Percentiles rank a stretch among this genome's conserved stretches.
Conservation (phyloP, 108 stramenopile genomes). For the Tribonema minus region DNA sequence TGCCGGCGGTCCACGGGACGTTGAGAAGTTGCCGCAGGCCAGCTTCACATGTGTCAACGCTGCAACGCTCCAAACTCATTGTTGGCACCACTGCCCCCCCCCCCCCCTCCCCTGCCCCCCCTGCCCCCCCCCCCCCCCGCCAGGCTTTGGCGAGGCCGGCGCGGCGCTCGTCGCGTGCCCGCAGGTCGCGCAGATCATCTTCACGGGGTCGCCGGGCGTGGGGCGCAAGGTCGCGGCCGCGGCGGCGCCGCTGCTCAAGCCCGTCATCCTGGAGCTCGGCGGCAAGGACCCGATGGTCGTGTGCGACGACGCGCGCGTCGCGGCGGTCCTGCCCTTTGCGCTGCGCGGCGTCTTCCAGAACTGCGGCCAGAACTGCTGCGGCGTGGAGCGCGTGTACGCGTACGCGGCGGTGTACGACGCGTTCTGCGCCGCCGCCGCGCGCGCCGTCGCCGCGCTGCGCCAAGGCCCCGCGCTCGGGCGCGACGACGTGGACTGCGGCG, state of each 20-base stretch:
- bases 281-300: constrained; percentile 98
- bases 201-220: constrained; percentile 87
- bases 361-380: constrained; percentile 96
- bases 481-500: constrained; percentile 84
- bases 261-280: constrained; percentile 96
- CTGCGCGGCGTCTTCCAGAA: constrained; percentile 95
- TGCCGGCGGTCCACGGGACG: too few species aligned
- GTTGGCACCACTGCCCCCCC: too few species aligned
- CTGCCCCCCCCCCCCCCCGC: too few species aligned
- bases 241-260: constrained; percentile 78
- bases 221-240: constrained; percentile 85
- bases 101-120: too few species aligned
- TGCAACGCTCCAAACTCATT: too few species aligned
- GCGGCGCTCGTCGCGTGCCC: constrained; percentile 78
- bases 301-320: constrained; percentile 78
- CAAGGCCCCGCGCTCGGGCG: constrained; percentile 88
- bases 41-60: too few species aligned
- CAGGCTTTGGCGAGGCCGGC: constrained; percentile 89
- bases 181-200: constrained; percentile 94
- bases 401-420: constrained; percentile 67
- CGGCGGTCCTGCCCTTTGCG: constrained; percentile 67
- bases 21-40: too few species aligned
- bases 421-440: constrained; percentile 45
- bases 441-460: constrained; percentile 60
- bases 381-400: constrained; percentile 91